phyloP scores from a whole-genome alignment of 2,329 filamentous ascomycete species.

The Amylocarpus encephaloides region DNA sequence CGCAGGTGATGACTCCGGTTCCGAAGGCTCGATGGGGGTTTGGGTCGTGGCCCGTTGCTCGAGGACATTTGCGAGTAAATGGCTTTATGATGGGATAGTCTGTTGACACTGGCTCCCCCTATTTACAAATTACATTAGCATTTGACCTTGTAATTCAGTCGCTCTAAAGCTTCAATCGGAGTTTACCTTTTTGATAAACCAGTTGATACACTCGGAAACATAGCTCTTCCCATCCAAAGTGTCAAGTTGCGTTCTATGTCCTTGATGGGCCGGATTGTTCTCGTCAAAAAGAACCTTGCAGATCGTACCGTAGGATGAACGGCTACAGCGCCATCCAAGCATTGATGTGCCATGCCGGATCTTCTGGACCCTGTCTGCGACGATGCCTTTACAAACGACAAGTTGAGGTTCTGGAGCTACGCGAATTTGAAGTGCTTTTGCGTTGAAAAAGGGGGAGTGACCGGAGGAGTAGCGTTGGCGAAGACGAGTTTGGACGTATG shows the following conservation, averaged over 20 bases:
- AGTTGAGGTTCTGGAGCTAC: slow-evolving; percentile 21
- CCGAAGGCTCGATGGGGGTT: slow-evolving; percentile 9
- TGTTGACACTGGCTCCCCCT: slow-evolving; percentile 16
- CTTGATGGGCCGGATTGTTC: slow-evolving; percentile 9
- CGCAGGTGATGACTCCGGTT: slow-evolving; percentile 7
- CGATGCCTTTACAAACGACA: slow-evolving; percentile 20
- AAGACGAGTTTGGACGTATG: slow-evolving; percentile 35
- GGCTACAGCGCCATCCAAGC: slow-evolving; percentile 11
- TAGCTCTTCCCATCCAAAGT: slow-evolving; percentile 15
- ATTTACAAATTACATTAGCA: not conserved
- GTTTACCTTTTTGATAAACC: slow-evolving; percentile 17
- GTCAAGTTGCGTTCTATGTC: slow-evolving; percentile 8
- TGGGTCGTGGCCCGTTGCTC: slow-evolving; percentile 2
- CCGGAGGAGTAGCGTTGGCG: slow-evolving; percentile 25
- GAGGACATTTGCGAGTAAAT: slow-evolving; percentile 10
- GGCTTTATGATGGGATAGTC: slow-evolving; percentile 13
- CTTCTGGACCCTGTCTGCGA: slow-evolving; percentile 15
- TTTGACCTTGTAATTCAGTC: not conserved
- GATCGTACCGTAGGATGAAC: slow-evolving; percentile 13
- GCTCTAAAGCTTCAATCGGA: too few species aligned
- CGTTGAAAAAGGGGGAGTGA: slow-evolving; percentile 6
- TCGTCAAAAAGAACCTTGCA: slow-evolving; percentile 11
- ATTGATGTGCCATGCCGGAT: slow-evolving; percentile 11
- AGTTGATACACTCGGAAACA: slow-evolving; percentile 10
- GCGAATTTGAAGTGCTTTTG: slow-evolving; percentile 9